These are phyloP conservation scores for Termitomyces heimii DNA, from an alignment of 768 basidiomycete species.

Conservation along the genomic window DNA sequence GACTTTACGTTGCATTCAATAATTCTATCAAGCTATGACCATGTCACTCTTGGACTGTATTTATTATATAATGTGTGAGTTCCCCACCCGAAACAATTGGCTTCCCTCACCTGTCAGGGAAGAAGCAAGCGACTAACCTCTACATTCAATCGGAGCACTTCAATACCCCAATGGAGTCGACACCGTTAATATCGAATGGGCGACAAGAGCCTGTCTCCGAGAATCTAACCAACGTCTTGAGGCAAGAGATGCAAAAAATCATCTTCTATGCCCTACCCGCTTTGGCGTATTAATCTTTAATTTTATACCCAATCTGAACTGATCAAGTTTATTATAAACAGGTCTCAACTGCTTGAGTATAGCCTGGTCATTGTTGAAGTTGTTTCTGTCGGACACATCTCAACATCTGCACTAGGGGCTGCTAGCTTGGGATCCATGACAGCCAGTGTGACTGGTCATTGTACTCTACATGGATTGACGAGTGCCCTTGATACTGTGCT, in stretches of 20 bases:
- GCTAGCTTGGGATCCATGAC: constrained; percentile 72
- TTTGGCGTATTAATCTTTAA: constrained; percentile 44
- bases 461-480: constrained; percentile 73
- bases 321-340: constrained; percentile 18
- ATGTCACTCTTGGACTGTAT: neutral
- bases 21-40: neutral
- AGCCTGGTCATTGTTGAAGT: constrained; percentile 81
- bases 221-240: constrained; percentile 27
- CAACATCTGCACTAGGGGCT: constrained; percentile 83
- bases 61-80: neutral
- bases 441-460: constrained; percentile 64
- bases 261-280: constrained; percentile 61
- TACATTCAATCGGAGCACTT: neutral
- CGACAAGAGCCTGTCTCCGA: constrained; percentile 9
- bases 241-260: constrained; percentile 56
- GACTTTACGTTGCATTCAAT: neutral
- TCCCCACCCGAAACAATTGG: neutral
- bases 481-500: constrained; percentile 90
- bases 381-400: constrained; percentile 86
- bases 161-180: constrained; percentile 34
- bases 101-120: neutral
- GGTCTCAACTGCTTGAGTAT: constrained; percentile 79
- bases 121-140: neutral
- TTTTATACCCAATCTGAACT: neutral
- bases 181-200: constrained; percentile 50